Conservation (phyloP, 345 rosid species). For the Noccaea caerulescens region DNA sequence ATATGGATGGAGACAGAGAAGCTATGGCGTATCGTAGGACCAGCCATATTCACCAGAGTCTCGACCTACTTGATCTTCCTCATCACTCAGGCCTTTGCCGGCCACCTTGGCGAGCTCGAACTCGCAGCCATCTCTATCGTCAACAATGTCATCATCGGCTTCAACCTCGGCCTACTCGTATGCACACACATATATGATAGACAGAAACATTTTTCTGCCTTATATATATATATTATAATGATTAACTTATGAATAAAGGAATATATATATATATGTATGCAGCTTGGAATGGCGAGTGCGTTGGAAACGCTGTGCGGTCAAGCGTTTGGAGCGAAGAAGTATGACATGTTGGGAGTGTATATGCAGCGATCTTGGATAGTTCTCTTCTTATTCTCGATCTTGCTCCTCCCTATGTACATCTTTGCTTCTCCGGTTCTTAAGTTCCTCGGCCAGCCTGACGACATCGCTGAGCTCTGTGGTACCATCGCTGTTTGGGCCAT, state of each 20-base stretch:
- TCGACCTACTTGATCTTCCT: conserved; percentile 51
- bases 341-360: conserved; percentile 72
- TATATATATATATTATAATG: neutral
- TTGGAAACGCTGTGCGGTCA: conserved; percentile 49
- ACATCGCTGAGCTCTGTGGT: conserved; percentile 67
- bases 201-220: neutral
- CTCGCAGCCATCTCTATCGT: conserved; percentile 79
- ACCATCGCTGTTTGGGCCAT: conserved; percentile 54
- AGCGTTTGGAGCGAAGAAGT: conserved; percentile 75
- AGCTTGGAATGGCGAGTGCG: conserved; percentile 86
- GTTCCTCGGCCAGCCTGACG: conserved; percentile 69
- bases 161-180: conserved; percentile 81
- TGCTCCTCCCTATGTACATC: conserved; percentile 60
- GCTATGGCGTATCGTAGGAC: conserved; percentile 66
- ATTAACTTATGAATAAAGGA: neutral
- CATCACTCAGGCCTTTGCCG: conserved; percentile 71
- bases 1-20: conserved; percentile 57
- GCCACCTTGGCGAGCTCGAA: conserved; percentile 83
- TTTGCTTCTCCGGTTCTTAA: conserved; percentile 61
- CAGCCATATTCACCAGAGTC: conserved; percentile 56
- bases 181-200: neutral
- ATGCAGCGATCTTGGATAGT: conserved; percentile 83
- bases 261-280: neutral
- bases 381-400: conserved; percentile 52
- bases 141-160: conserved; percentile 65